A percentile compares a stretch with the other conserved stretches of the same genome.
phyloP scores from a whole-genome alignment of 805 yeast species.

The Cyberlindnera mycetangii region DNA sequence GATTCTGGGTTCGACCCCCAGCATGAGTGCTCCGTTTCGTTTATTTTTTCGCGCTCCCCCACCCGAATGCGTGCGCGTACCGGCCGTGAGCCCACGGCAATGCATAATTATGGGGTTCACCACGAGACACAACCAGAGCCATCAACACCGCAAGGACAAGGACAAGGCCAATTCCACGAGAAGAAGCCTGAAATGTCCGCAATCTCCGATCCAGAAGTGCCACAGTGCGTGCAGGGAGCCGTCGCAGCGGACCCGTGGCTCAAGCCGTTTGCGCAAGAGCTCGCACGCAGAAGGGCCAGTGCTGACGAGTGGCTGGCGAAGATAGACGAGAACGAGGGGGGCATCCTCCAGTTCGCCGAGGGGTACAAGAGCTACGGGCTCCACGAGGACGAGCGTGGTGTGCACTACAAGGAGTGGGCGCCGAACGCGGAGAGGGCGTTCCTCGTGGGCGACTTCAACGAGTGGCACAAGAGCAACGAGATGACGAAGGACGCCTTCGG shows the following conservation, averaged over 20 bases:
- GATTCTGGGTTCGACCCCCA: conserved; percentile 57
- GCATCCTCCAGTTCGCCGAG: conserved; percentile 66
- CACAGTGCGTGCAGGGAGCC: conserved; percentile 40
- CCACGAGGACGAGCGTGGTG: conserved; percentile 47
- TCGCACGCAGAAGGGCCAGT: conserved; percentile 62
- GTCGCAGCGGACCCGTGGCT: conserved; percentile 82
- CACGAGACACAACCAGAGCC: too few relatives aligned
- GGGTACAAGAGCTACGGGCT: conserved; percentile 78
- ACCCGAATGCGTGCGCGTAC: conserved; percentile 5
- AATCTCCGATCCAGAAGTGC: conserved; percentile 4
- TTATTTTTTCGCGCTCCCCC: conserved; percentile 4
- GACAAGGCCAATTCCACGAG: too few relatives aligned
- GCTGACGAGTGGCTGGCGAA: conserved; percentile 62
- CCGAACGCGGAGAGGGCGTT: conserved; percentile 79
- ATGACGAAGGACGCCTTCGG: conserved; percentile 68
- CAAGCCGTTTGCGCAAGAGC: conserved; percentile 67
- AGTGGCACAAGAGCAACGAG: conserved; percentile 65
- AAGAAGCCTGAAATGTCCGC: background rate
- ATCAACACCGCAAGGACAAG: background rate
- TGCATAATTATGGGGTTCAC: conserved; percentile 5
- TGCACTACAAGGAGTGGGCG: conserved; percentile 79
- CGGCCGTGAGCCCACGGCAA: background rate
- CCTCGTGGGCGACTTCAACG: conserved; percentile 89
- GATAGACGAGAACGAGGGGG: conserved; percentile 59
- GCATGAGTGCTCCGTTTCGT: conserved; percentile 42